A percentile compares a stretch with the other conserved stretches of the same genome.
Conservation (phyloP, 2,329 filamentous ascomycete genomes). For the Sclerotinia subarctica region DNA sequence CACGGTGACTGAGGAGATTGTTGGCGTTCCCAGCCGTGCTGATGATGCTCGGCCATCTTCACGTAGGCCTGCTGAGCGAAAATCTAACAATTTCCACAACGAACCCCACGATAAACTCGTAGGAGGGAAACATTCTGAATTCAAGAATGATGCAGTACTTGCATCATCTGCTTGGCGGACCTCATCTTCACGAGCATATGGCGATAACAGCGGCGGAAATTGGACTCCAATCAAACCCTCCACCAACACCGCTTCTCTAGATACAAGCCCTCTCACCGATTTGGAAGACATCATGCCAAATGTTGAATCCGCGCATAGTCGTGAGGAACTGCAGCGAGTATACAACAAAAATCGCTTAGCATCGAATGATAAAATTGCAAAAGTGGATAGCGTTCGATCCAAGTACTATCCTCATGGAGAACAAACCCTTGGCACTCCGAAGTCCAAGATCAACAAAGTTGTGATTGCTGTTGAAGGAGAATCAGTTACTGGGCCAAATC, state of each 20-base stretch:
- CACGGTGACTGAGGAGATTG: not conserved
- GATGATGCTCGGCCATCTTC: not conserved
- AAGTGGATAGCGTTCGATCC: not conserved
- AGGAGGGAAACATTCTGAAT: not conserved
- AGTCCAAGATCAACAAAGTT: not conserved
- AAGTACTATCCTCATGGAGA: constrained; percentile 4
- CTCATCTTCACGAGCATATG: not conserved
- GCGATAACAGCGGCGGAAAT: not conserved
- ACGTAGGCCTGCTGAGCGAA: constrained; percentile 11
- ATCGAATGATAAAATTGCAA: not conserved
- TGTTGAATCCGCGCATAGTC: constrained; percentile 5
- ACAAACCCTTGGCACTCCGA: not conserved
- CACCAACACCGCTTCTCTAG: constrained; percentile 8
- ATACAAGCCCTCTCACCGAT: constrained; percentile 17
- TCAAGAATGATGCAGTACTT: not conserved
- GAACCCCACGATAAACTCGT: not conserved
- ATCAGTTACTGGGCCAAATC: not conserved
- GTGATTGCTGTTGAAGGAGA: not conserved
- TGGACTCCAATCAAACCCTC: constrained; percentile 17
- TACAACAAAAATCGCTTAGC: constrained; percentile 8
- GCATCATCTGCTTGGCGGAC: not conserved
- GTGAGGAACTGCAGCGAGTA: constrained; percentile 9
- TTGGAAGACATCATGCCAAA: constrained; percentile 10
- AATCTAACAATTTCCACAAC: not conserved
- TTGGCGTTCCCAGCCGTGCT: not conserved